phyloP scores from a whole-genome alignment of 257 asterid genomes.

The Solanum sejunctum region DNA sequence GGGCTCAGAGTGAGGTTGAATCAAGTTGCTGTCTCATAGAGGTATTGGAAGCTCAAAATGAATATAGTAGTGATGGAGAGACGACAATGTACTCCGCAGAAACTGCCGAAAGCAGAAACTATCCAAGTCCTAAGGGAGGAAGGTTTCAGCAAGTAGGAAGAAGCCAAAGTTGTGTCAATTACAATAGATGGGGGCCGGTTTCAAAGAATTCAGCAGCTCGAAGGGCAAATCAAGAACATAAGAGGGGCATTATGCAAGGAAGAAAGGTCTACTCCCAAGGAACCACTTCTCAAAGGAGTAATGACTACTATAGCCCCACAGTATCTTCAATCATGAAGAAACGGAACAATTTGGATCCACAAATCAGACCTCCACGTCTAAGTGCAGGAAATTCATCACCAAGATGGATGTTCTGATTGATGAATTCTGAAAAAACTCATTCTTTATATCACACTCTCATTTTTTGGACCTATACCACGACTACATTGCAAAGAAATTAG shows the following conservation, averaged over 20 bases:
- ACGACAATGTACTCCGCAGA: constrained; percentile 99
- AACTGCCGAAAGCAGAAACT: constrained; percentile 91
- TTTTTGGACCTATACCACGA: neutral
- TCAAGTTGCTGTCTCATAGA: constrained; percentile 51
- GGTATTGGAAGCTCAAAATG: constrained; percentile 29
- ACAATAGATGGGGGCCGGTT: constrained; percentile 66
- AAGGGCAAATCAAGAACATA: constrained; percentile 50
- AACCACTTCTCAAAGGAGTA: constrained; percentile 70
- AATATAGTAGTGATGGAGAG: constrained; percentile 88
- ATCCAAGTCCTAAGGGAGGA: constrained; percentile 60
- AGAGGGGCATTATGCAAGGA: constrained; percentile 49
- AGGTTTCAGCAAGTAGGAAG: constrained; percentile 58
- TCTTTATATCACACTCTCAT: neutral
- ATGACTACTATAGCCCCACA: constrained; percentile 82
- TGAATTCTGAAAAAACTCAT: neutral
- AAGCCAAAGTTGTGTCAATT: constrained; percentile 88
- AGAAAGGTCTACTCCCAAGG: constrained; percentile 83
- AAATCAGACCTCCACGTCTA: constrained; percentile 39
- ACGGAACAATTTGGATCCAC: constrained; percentile 52
- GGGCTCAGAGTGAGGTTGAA: constrained; percentile 54
- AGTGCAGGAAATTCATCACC: constrained; percentile 71
- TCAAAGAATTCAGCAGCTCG: constrained; percentile 47
- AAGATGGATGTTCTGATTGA: constrained; percentile 55
- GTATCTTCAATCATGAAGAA: constrained; percentile 92
- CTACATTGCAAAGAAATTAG: neutral